Percentiles rank a stretch among this genome's conserved stretches.
Conservation (phyloP, 2,329 filamentous ascomycete species). For the Huntiella omanensis region DNA sequence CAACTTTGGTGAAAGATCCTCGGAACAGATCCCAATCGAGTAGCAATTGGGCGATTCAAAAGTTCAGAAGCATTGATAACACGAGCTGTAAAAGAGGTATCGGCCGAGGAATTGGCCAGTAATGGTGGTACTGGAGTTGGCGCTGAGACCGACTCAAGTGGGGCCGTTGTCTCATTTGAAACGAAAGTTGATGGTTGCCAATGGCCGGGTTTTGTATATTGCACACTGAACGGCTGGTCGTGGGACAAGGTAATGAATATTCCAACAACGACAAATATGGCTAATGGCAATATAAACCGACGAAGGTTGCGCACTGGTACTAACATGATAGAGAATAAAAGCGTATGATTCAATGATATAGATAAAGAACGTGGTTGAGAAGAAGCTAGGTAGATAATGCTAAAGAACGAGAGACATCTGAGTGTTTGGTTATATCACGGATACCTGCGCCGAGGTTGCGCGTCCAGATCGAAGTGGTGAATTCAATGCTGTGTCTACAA, state of each 20-base stretch:
- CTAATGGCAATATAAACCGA: constrained; percentile 1
- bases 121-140: background rate
- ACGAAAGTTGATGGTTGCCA: constrained; percentile 1
- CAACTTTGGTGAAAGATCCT: constrained; percentile 17
- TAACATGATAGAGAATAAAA: background rate
- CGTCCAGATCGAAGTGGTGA: no score
- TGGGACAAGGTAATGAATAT: constrained; percentile 1
- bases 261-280: background rate
- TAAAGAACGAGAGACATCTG: no score
- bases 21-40: constrained; percentile 19
- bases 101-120: background rate
- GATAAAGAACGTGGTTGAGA: no score
- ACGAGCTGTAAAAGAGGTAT: background rate
- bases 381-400: no score
- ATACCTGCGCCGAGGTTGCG: no score
- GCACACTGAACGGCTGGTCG: constrained; percentile 1
- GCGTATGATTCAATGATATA: no score
- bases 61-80: constrained; percentile 6
- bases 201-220: background rate
- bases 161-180: background rate
- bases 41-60: constrained; percentile 6
- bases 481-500: no score
- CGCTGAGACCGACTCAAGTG: background rate
- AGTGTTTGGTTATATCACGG: no score
- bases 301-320: background rate